Percentiles rank a stretch among this genome's conserved stretches.
Conservation (phyloP, 1,139 yeast species). For the Saccharomyces hybrid region DNA sequence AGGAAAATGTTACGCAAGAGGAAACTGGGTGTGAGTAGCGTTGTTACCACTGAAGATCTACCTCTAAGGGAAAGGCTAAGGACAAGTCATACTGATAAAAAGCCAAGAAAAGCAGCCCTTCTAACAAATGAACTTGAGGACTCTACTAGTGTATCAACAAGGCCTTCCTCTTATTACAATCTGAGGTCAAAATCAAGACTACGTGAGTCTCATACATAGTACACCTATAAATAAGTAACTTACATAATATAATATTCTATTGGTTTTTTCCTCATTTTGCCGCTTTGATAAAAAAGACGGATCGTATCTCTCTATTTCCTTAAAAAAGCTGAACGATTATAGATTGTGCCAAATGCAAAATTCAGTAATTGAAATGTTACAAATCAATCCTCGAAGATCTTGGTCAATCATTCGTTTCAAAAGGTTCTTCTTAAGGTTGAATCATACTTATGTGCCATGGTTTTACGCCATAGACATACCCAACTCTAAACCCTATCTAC, state of each 20-base stretch:
- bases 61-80: conserved; percentile 15
- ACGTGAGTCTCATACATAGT: conserved; percentile 19
- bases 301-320: not conserved
- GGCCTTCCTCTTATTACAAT: conserved; percentile 29
- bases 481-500: conserved; percentile 54
- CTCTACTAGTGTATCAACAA: conserved; percentile 21
- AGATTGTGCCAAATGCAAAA: too few species aligned
- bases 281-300: not conserved
- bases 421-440: conserved; percentile 2
- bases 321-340: not conserved
- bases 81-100: conserved; percentile 20
- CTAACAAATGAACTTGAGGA: conserved; percentile 12
- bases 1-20: not conserved
- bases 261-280: not conserved
- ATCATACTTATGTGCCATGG: conserved; percentile 40
- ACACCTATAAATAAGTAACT: not conserved
- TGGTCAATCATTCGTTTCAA: not conserved
- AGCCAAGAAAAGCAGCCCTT: conserved; percentile 22
- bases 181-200: conserved; percentile 29
- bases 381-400: not conserved
- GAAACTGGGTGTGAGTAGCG: not conserved
- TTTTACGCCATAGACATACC: conserved; percentile 81
- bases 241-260: not conserved
- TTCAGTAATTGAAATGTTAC: not conserved
- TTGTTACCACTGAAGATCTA: not conserved